phyloP scores from a whole-genome alignment of 805 yeast species.

The Wickerhamiella domercqiae region DNA sequence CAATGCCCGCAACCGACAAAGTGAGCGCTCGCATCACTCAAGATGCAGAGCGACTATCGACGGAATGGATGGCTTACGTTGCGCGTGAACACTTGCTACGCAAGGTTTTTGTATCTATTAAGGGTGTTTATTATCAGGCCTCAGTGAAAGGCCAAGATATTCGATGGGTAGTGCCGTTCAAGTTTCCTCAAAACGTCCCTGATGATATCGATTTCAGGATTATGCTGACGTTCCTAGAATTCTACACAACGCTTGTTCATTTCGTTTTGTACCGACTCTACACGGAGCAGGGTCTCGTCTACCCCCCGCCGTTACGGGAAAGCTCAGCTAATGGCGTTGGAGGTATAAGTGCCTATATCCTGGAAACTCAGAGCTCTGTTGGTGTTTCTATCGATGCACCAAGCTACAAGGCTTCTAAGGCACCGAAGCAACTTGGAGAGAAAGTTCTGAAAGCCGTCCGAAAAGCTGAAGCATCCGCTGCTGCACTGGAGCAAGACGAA shows the following conservation, averaged over 20 bases:
- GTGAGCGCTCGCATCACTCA: constrained; percentile 68
- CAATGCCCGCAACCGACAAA: constrained; percentile 83
- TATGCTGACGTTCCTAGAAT: constrained; percentile 93
- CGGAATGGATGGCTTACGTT: constrained; percentile 90
- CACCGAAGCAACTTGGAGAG: constrained; percentile 32
- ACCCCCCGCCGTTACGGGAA: constrained; percentile 75
- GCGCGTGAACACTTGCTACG: constrained; percentile 68
- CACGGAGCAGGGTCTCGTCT: constrained; percentile 69
- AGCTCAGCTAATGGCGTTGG: constrained; percentile 71
- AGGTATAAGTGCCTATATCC: constrained; percentile 69
- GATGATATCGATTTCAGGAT: constrained; percentile 88
- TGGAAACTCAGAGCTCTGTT: constrained; percentile 31
- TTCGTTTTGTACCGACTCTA: constrained; percentile 76
- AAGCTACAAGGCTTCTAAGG: constrained; percentile 26
- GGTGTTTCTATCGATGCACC: constrained; percentile 20
- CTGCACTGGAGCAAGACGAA: constrained; percentile 20
- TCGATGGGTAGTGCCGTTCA: constrained; percentile 93
- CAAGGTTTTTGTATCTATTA: constrained; percentile 89
- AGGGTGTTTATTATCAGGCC: constrained; percentile 94
- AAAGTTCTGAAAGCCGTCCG: constrained; percentile 27
- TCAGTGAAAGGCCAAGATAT: constrained; percentile 79
- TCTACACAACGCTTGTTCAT: constrained; percentile 81
- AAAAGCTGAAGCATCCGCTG: constrained; percentile 23
- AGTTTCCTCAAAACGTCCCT: constrained; percentile 92
- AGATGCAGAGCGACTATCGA: constrained; percentile 73